Percentiles rank a stretch among this genome's conserved stretches.
These are phyloP conservation scores for Arthromyces matolae DNA, from an alignment of 768 basidiomycete species.

Conservation along the genomic window DNA sequence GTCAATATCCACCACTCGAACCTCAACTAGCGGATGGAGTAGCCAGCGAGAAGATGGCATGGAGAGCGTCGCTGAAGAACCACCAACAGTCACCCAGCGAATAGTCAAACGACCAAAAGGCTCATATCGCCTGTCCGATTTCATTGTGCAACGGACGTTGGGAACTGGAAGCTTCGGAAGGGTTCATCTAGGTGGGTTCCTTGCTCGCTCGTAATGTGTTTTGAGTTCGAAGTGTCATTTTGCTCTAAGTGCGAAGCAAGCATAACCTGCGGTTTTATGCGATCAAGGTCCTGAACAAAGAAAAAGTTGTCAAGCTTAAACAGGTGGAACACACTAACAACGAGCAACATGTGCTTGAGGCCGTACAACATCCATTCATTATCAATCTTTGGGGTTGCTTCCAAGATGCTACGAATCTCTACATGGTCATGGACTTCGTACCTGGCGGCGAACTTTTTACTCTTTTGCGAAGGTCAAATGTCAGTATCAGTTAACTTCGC, in stretches of 20 bases:
- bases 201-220: constrained; percentile 8
- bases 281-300: constrained; percentile 91
- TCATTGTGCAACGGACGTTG: constrained; percentile 75
- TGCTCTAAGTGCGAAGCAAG: constrained; percentile 70
- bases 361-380: constrained; percentile 88
- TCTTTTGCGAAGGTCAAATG: constrained; percentile 84
- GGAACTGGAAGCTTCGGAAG: constrained; percentile 97
- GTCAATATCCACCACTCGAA: constrained; percentile 67
- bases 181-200: constrained; percentile 74
- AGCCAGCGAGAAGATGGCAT: constrained; percentile 33
- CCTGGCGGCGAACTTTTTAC: constrained; percentile 97
- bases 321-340: constrained; percentile 98
- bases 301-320: constrained; percentile 87
- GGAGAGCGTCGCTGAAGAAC: constrained; percentile 30
- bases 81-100: constrained; percentile 14
- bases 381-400: constrained; percentile 96
- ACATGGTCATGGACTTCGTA: constrained; percentile 98
- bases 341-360: constrained; percentile 82
- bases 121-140: constrained; percentile 70
- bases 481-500: too few relatives aligned
- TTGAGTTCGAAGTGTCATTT: constrained; percentile 6
- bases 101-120: constrained; percentile 52
- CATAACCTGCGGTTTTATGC: constrained; percentile 96
- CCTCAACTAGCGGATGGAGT: constrained; percentile 52
- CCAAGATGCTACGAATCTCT: constrained; percentile 88